A percentile compares a stretch with the other conserved stretches of the same genome.
Conservation (phyloP, 352 stramenopile species). For the Globisporangium megalacanthum region DNA sequence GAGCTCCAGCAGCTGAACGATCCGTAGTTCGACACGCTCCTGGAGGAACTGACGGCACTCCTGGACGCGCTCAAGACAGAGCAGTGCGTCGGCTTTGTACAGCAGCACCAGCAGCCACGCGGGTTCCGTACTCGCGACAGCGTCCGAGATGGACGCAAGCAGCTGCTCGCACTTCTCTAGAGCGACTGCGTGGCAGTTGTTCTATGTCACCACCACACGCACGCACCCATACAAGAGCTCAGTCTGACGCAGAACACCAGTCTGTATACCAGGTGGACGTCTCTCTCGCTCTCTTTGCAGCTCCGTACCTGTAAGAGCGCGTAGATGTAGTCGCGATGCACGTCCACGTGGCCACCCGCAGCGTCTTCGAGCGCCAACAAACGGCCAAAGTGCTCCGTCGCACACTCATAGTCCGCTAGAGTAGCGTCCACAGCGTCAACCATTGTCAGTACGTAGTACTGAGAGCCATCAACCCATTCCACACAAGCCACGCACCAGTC, state of each 20-base stretch:
- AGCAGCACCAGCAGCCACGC: slow-evolving; percentile 26
- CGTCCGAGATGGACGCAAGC: slow-evolving; percentile 7
- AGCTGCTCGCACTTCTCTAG: slow-evolving; percentile 34
- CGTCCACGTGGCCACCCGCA: background rate
- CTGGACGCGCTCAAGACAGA: slow-evolving; percentile 68
- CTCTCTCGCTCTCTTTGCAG: too few species aligned
- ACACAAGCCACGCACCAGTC: slow-evolving; percentile 23
- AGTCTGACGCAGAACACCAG: background rate
- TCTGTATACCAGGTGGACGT: too few species aligned
- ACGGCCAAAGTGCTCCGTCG: slow-evolving; percentile 38
- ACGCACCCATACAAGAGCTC: background rate
- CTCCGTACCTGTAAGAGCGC: slow-evolving; percentile 46
- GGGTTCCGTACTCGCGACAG: background rate
- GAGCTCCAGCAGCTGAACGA: background rate
- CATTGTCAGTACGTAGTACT: too few species aligned
- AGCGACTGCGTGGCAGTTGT: slow-evolving; percentile 22
- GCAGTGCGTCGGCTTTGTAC: slow-evolving; percentile 69
- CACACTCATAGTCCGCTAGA: slow-evolving; percentile 27
- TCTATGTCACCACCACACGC: background rate
- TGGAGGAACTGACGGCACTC: slow-evolving; percentile 47
- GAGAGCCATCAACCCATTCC: background rate
- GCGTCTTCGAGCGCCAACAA: slow-evolving; percentile 9
- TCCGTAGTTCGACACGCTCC: slow-evolving; percentile 22
- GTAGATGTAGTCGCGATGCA: slow-evolving; percentile 44
- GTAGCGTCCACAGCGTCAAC: too few species aligned